phyloP scores from a whole-genome alignment of 2,329 filamentous ascomycete genomes.

The Ophiocordyceps camponoti-saundersi region DNA sequence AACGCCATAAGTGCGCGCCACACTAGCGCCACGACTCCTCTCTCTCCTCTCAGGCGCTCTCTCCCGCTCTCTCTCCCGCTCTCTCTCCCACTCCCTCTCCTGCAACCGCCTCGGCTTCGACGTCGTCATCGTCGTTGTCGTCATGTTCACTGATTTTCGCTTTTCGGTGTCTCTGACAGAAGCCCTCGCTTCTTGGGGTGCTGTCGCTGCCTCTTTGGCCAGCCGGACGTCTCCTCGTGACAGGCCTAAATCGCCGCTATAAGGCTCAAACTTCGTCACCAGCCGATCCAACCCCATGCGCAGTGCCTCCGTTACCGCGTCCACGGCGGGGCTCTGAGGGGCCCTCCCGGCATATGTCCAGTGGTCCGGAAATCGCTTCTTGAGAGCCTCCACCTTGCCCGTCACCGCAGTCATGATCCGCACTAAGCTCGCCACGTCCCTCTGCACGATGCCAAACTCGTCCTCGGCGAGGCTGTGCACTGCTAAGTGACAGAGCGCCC shows the following conservation, averaged over 20 bases:
- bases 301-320: slow-evolving; percentile 48
- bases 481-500: slow-evolving; percentile 50
- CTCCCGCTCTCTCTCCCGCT: background rate
- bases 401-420: slow-evolving; percentile 55
- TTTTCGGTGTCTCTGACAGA: background rate
- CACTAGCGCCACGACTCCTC: slow-evolving; percentile 2
- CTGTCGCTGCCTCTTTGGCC: slow-evolving; percentile 47
- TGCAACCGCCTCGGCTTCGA: slow-evolving; percentile 7
- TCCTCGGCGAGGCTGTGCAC: slow-evolving; percentile 66
- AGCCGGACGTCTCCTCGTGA: slow-evolving; percentile 53
- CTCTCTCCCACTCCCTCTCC: slow-evolving; percentile 6
- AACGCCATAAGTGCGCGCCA: background rate
- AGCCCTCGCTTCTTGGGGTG: slow-evolving; percentile 7
- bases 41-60: slow-evolving; percentile 4
- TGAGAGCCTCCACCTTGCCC: slow-evolving; percentile 51
- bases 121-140: background rate
- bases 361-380: slow-evolving; percentile 40
- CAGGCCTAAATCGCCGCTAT: slow-evolving; percentile 53
- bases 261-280: slow-evolving; percentile 56
- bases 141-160: background rate
- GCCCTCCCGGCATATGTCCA: slow-evolving; percentile 60
- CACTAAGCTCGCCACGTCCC: slow-evolving; percentile 60
- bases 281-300: slow-evolving; percentile 48
- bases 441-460: slow-evolving; percentile 69
- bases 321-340: slow-evolving; percentile 47